Conservation (phyloP, 225 moss, liverwort and hornwort genomes). For the Lunularia cruciata region DNA sequence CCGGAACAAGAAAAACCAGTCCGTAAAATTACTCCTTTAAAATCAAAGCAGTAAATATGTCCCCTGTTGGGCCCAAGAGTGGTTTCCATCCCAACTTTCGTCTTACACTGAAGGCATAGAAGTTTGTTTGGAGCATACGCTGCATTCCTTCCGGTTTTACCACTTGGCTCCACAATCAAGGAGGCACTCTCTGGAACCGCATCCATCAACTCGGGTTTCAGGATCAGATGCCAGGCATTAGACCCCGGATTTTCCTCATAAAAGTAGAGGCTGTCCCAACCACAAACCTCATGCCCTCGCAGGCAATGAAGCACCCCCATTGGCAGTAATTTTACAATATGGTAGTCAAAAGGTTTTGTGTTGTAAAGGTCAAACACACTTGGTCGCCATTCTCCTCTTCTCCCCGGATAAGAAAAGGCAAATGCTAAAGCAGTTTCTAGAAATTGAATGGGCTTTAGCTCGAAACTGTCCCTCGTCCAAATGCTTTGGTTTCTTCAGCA, state of each 20-base stretch:
- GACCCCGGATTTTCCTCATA: conserved; percentile 18
- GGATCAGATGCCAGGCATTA: conserved; percentile 29
- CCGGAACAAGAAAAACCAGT: not conserved
- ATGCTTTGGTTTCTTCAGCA: too few species aligned
- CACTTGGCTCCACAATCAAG: not conserved
- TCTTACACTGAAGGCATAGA: conserved; percentile 4
- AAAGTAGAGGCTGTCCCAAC: conserved; percentile 20
- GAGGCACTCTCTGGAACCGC: not conserved
- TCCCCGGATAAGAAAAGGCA: too few species aligned
- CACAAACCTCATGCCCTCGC: conserved; percentile 16
- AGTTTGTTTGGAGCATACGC: conserved; percentile 4
- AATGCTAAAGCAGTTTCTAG: too few species aligned
- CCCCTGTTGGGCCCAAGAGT: conserved; percentile 23
- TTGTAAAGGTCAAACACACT: too few species aligned
- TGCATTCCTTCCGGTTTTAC: not conserved
- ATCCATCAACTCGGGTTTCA: conserved; percentile 24
- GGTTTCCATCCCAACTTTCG: conserved; percentile 19
- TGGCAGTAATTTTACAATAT: too few species aligned
- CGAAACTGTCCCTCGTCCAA: too few species aligned
- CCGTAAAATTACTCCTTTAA: not conserved
- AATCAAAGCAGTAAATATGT: conserved; percentile 19
- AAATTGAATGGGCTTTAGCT: too few species aligned
- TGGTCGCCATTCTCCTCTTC: too few species aligned
- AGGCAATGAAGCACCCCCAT: conserved; percentile 22
- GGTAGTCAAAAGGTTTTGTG: too few species aligned